Conservation (phyloP, 2,329 filamentous ascomycete species). For the Ramichloridium luteum region DNA sequence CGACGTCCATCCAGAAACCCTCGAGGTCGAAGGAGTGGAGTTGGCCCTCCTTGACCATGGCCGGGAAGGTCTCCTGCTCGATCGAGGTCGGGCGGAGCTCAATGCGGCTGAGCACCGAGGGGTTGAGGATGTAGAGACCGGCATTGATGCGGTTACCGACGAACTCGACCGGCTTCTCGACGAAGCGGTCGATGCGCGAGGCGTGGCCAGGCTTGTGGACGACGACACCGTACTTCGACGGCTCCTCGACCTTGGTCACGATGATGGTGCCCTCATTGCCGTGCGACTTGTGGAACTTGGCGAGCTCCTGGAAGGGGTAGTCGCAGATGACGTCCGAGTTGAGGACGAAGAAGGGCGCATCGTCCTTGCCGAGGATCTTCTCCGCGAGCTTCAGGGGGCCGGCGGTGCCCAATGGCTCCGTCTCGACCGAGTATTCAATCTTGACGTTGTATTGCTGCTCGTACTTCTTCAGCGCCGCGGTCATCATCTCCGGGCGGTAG, state of each 20-base stretch:
- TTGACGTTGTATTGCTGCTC: constrained; percentile 85
- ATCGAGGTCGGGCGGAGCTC: constrained; percentile 94
- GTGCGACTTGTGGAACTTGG: constrained; percentile 82
- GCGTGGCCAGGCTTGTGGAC: constrained; percentile 91
- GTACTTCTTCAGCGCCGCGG: constrained; percentile 86
- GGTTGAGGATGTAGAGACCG: constrained; percentile 96
- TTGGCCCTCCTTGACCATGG: constrained; percentile 78
- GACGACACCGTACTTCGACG: constrained; percentile 96
- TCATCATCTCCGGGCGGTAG: constrained; percentile 97
- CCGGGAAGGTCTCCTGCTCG: constrained; percentile 97
- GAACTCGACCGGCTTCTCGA: constrained; percentile 98
- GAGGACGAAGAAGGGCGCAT: constrained; percentile 91
- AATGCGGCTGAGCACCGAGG: constrained; percentile 77
- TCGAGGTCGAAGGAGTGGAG: constrained; percentile 94
- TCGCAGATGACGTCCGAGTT: constrained; percentile 99
- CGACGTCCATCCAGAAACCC: constrained; percentile 99
- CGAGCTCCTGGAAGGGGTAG: constrained; percentile 83
- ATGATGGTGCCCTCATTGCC: constrained; percentile 95
- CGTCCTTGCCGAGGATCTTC: constrained; percentile 81
- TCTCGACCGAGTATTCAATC: constrained; percentile 95
- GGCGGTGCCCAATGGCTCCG: constrained; percentile 86
- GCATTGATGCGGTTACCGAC: constrained; percentile 98
- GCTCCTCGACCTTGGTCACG: constrained; percentile 97
- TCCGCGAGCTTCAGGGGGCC: constrained; percentile 93
- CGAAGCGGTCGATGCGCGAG: constrained; percentile 92